phyloP scores from a whole-genome alignment of 139 green algal genomes.

The Ostreobium quekettii region DNA sequence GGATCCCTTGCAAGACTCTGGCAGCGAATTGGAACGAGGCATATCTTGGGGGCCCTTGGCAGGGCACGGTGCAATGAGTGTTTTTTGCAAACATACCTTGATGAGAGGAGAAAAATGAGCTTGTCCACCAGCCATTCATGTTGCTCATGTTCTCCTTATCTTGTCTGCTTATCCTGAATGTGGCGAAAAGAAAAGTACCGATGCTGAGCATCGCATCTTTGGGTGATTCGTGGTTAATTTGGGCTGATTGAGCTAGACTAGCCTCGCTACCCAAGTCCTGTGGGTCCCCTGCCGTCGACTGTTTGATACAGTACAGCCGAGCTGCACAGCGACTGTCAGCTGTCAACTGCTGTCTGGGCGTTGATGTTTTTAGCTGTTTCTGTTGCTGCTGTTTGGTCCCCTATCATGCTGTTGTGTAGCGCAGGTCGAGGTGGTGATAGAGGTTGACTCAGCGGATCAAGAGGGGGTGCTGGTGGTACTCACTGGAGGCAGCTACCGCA shows the following conservation, averaged over 20 bases:
- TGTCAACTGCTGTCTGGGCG: background rate
- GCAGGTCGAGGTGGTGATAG: background rate
- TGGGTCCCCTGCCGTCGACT: too few relatives aligned
- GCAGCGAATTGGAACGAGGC: background rate
- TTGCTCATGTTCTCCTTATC: too few relatives aligned
- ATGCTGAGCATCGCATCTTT: too few relatives aligned
- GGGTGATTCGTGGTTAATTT: too few relatives aligned
- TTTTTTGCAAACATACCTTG: background rate
- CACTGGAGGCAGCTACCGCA: background rate
- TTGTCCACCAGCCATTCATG: too few relatives aligned
- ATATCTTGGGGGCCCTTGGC: background rate
- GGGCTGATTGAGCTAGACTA: too few relatives aligned
- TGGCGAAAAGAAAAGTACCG: too few relatives aligned
- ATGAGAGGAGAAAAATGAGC: background rate
- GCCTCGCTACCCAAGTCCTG: too few relatives aligned
- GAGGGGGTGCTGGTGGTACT: conserved; percentile 7
- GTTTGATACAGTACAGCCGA: too few relatives aligned
- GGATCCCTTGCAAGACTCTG: background rate
- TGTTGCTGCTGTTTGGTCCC: background rate
- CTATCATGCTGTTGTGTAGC: background rate
- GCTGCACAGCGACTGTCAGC: background rate
- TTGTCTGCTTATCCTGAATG: too few relatives aligned
- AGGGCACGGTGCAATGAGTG: background rate
- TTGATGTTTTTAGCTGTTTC: background rate
- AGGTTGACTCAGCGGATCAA: conserved; percentile 1